Percentiles rank a stretch among this genome's conserved stretches.
Evolutionary conservation across 179 eudicot species (phyloP).

Genomic region (Beta macrorhiza): DNA sequence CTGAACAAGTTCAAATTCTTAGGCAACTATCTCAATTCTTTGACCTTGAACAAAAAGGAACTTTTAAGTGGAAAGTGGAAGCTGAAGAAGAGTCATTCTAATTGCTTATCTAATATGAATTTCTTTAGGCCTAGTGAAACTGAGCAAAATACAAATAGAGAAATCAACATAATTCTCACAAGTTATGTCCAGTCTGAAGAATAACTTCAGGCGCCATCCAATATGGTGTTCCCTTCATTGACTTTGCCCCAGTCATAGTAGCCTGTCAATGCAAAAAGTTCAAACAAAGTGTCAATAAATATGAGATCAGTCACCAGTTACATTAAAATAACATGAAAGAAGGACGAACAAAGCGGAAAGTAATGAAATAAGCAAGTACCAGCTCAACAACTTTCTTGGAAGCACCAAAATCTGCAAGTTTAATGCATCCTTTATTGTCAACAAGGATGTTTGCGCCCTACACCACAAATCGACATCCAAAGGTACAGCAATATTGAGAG

Average conservation of each 20-base stretch:
- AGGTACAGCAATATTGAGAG: background rate
- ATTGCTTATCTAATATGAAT: background rate
- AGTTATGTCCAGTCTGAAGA: slow-evolving; percentile 83
- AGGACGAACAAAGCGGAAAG: background rate
- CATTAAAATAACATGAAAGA: background rate
- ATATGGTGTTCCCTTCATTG: slow-evolving; percentile 92
- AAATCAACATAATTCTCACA: slow-evolving; percentile 42
- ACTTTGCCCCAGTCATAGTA: slow-evolving; percentile 78
- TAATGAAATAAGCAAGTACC: slow-evolving; percentile 39
- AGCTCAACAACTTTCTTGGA: slow-evolving; percentile 85
- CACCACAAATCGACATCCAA: background rate
- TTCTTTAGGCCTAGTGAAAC: background rate
- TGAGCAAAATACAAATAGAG: background rate
- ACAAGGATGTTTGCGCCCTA: slow-evolving; percentile 92
- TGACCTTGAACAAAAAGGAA: background rate
- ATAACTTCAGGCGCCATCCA: slow-evolving; percentile 99
- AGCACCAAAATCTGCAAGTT: slow-evolving; percentile 92
- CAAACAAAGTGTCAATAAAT: slow-evolving; percentile 2
- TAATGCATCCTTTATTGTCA: slow-evolving; percentile 77
- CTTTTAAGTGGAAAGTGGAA: background rate
- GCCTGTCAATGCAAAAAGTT: slow-evolving; percentile 46
- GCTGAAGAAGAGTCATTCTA: background rate
- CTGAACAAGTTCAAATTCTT: background rate
- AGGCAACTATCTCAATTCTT: background rate
- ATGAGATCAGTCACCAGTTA: background rate